phyloP scores from a whole-genome alignment of 352 stramenopile genomes.

The Pythium sp. region DNA sequence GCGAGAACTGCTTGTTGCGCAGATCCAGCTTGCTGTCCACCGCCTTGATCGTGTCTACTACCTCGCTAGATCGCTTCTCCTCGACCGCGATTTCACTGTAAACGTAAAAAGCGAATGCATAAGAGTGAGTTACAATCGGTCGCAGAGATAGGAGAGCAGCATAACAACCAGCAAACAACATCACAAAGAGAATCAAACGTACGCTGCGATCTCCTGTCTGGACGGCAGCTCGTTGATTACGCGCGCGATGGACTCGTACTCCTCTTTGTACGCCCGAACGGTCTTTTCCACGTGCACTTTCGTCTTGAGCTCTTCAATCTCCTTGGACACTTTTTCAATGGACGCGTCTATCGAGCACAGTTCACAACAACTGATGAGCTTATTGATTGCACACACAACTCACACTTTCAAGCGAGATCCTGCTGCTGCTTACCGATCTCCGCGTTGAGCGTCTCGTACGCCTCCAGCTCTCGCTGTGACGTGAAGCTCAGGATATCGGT shows the following conservation, averaged over 20 bases:
- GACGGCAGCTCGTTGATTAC: conserved; percentile 84
- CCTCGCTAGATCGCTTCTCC: conserved; percentile 57
- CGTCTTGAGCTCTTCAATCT: conserved; percentile 79
- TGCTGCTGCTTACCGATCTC: conserved; percentile 50
- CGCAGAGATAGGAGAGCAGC: neutral
- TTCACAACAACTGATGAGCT: neutral
- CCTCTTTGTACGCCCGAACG: conserved; percentile 82
- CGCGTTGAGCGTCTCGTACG: conserved; percentile 75
- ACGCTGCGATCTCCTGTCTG: conserved; percentile 50
- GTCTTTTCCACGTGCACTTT: conserved; percentile 76
- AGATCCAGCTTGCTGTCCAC: conserved; percentile 67
- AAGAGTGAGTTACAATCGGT: neutral
- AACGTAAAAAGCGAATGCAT: neutral
- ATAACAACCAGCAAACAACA: neutral
- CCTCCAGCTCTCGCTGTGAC: conserved; percentile 75
- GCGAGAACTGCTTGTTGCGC: conserved; percentile 74
- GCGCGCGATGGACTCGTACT: conserved; percentile 83
- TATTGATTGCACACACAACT: neutral
- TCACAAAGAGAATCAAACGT: conserved; percentile 14
- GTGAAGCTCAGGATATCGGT: conserved; percentile 81
- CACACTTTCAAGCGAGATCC: neutral
- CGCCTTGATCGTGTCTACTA: conserved; percentile 42
- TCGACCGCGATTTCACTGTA: conserved; percentile 52
- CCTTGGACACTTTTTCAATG: conserved; percentile 53
- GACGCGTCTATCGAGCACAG: conserved; percentile 38